phyloP scores from a whole-genome alignment of 2,329 filamentous ascomycete species.

The Sclerotinia minor region DNA sequence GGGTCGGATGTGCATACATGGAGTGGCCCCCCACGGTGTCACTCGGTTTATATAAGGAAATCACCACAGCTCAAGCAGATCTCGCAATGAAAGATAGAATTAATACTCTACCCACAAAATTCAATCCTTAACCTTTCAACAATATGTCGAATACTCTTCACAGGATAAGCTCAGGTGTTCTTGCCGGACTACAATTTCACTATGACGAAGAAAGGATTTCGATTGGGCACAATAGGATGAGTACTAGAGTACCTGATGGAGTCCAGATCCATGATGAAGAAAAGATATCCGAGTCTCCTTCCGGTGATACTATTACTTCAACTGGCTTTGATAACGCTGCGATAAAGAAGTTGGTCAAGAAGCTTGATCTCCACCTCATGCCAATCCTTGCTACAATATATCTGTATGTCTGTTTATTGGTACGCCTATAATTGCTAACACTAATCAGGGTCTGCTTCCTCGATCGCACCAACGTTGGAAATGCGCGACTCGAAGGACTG shows the following conservation, averaged over 20 bases:
- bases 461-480: constrained; percentile 41
- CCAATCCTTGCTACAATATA: constrained; percentile 54
- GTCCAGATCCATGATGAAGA: constrained; percentile 1
- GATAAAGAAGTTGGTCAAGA: constrained; percentile 34
- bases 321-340: constrained; percentile 29
- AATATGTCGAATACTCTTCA: constrained; percentile 7
- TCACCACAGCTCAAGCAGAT: neutral
- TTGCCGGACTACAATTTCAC: neutral
- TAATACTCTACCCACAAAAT: neutral
- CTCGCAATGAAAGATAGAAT: neutral
- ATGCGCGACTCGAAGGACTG: constrained; percentile 39
- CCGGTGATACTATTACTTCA: neutral
- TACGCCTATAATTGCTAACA: constrained; percentile 5
- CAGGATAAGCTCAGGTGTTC: neutral
- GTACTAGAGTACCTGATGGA: neutral
- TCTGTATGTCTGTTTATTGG: constrained; percentile 42
- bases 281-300: constrained; percentile 3
- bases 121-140: neutral
- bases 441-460: constrained; percentile 36
- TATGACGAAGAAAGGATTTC: constrained; percentile 5
- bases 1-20: neutral
- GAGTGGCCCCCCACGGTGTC: neutral
- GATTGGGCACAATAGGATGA: neutral
- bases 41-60: neutral
- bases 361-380: constrained; percentile 37